Evolutionary conservation across 192 early-diverging fungal genomes (phyloP), one percentile per base, ranked within the genome.

Genomic region (Coemansia sp.): DNA sequence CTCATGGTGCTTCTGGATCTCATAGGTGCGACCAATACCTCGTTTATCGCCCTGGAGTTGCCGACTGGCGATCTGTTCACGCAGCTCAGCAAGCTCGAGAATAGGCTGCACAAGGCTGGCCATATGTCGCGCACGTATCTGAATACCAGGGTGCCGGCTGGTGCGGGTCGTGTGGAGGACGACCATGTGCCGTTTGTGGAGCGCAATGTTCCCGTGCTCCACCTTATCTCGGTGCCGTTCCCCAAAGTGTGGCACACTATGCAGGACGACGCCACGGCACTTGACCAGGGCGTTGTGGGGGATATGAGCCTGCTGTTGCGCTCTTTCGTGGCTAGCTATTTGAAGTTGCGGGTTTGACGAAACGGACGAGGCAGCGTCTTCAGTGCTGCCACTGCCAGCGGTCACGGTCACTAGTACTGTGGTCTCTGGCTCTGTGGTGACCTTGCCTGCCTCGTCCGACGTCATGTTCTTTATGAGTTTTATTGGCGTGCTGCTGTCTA

Each of bases 121-220:
- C 54, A 77, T 27, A 70, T 80, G 51, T 79, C 80, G 67, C 71
- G 74, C 64, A 67, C 79, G 10, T 83, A 80, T 36, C 60, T 78
- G 70, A 68, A 78, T 38, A 75, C 70, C 3, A 36, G 22, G 5
- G 34, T 71, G 34, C 68, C 63, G 5, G 60, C 74, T 24, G 82
- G 75, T 41, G 73, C 70, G 41, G 78, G 74, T 12, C 63, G 76
- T 6, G 79, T 97, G 29, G 87, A 90, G 27, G 97, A 98, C 71
- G 97, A 98, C 74, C 95, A 98, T 74, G 42, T 88, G 4, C 97
- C 97, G 16, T 98, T 98, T 84, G 40, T 93, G 40, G 33, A 87
- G 20, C 84, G 89, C 22, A 90, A 94, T 11, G 91, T 97, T 0
- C 92, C 94, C 3, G 88, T 95, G 51, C 84, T 97, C 20, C 97